phyloP scores from a whole-genome alignment of 306 rosid species.

The Myrica gale region DNA sequence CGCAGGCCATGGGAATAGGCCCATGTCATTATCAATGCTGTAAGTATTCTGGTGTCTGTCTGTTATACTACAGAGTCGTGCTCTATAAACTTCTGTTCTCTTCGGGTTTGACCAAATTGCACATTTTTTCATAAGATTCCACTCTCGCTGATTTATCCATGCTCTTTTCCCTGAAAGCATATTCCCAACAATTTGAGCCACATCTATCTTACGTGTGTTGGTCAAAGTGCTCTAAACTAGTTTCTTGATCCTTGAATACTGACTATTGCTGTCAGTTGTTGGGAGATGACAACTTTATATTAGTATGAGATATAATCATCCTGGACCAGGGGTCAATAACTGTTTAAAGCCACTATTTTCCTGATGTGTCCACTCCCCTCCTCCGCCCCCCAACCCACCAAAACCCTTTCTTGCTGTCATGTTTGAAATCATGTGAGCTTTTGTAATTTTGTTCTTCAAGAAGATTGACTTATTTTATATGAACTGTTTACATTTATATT shows the following conservation, averaged over 20 bases:
- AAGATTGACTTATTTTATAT: background rate
- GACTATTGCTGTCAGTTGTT: background rate
- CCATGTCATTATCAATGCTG: background rate
- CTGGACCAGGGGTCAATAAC: background rate
- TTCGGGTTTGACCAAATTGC: background rate
- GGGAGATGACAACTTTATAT: background rate
- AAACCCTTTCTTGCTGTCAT: background rate
- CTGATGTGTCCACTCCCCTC: no score
- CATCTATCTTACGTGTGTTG: background rate
- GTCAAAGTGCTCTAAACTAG: background rate
- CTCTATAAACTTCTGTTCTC: background rate
- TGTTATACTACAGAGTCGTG: background rate
- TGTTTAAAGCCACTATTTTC: background rate
- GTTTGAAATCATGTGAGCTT: background rate
- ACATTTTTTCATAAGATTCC: background rate
- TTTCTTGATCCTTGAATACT: background rate
- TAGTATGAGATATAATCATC: background rate
- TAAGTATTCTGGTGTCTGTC: background rate
- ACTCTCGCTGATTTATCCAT: background rate
- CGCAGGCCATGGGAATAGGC: background rate
- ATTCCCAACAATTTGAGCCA: background rate
- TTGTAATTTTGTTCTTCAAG: background rate
- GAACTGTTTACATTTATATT: background rate
- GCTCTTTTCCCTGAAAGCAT: background rate
- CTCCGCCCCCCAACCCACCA: no score